phyloP scores from a whole-genome alignment of 2,329 filamentous ascomycete species.

The Penicillium sp. region DNA sequence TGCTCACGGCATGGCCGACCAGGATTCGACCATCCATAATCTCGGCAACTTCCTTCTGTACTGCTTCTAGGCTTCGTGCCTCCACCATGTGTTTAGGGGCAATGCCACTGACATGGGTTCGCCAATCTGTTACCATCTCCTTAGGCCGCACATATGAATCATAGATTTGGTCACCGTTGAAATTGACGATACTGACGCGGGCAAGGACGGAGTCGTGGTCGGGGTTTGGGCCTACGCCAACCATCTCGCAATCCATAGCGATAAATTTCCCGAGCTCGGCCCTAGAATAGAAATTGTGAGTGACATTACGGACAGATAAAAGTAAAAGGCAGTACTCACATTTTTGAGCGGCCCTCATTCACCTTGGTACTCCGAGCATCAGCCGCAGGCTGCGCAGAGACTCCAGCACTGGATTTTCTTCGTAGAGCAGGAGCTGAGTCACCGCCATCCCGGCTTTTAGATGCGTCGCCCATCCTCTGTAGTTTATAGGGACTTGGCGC shows the following conservation, averaged over 20 bases:
- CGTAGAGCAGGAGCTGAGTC: constrained; percentile 60
- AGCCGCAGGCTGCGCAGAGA: constrained; percentile 44
- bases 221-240: constrained; percentile 68
- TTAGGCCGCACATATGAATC: constrained; percentile 85
- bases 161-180: constrained; percentile 87
- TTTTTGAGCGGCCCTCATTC: constrained; percentile 61
- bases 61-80: constrained; percentile 71
- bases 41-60: constrained; percentile 68
- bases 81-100: constrained; percentile 68
- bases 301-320: constrained; percentile 13
- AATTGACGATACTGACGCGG: constrained; percentile 87
- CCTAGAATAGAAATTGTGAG: constrained; percentile 39
- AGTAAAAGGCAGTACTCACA: constrained; percentile 29
- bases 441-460: constrained; percentile 55
- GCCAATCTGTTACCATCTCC: constrained; percentile 82
- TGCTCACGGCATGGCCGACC: constrained; percentile 79
- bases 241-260: constrained; percentile 97
- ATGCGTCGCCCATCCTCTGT: constrained; percentile 34
- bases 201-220: constrained; percentile 74
- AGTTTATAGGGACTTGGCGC: constrained; percentile 20
- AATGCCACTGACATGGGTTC: constrained; percentile 83
- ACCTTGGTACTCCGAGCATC: constrained; percentile 51
- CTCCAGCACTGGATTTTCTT: constrained; percentile 58
- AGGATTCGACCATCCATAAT: constrained; percentile 71
- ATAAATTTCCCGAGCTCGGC: constrained; percentile 84